A percentile compares a stretch with the other conserved stretches of the same genome.
These are phyloP conservation scores for Dactylis glomerata DNA, from an alignment of 176 grass and related monocot species.

Conservation along the genomic window DNA sequence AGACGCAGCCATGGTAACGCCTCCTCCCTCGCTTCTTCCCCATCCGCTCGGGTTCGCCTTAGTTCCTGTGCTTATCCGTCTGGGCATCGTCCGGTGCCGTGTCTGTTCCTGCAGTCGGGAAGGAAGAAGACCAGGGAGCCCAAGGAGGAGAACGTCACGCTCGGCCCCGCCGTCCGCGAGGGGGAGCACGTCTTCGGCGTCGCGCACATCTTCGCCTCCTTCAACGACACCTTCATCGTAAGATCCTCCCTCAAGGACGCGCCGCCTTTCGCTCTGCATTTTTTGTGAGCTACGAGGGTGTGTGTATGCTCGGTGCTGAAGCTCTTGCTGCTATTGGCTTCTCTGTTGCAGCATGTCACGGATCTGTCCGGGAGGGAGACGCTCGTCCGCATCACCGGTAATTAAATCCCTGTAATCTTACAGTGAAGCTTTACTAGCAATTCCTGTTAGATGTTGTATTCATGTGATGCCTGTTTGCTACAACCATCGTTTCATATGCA, in stretches of 20 bases:
- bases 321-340: not conserved
- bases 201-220: slow-evolving; percentile 63
- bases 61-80: not conserved
- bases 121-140: slow-evolving; percentile 58
- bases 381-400: slow-evolving; percentile 89
- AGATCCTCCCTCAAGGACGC: not conserved
- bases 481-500: not conserved
- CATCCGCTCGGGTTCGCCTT: too few species aligned
- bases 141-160: slow-evolving; percentile 79
- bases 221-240: slow-evolving; percentile 87
- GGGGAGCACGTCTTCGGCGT: slow-evolving; percentile 65
- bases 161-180: slow-evolving; percentile 67
- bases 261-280: not conserved
- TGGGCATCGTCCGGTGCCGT: not conserved
- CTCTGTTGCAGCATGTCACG: slow-evolving; percentile 72
- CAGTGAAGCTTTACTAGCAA: not conserved
- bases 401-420: not conserved
- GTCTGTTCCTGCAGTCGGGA: slow-evolving; percentile 38
- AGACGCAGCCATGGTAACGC: slow-evolving; percentile 35
- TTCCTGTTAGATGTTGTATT: not conserved
- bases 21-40: not conserved
- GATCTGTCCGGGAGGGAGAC: slow-evolving; percentile 91
- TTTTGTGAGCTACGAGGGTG: not conserved
- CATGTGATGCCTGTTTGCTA: not conserved
- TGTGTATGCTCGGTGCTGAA: not conserved